phyloP scores from a whole-genome alignment of 768 basidiomycete species.

The Lepiota venenata region DNA sequence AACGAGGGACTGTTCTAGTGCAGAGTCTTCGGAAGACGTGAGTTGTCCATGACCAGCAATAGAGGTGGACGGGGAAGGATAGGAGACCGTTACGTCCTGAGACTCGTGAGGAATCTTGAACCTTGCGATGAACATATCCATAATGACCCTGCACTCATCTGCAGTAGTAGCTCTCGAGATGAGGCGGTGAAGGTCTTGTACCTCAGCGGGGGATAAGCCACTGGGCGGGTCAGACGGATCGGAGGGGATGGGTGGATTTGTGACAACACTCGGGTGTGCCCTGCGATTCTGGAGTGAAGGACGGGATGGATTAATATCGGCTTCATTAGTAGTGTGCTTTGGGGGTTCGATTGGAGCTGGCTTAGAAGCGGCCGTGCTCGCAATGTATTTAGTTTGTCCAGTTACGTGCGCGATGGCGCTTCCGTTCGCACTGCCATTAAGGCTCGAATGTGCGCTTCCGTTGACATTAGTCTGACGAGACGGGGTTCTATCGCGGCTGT shows the following conservation, averaged over 20 bases:
- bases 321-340: neutral
- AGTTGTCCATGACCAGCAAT: constrained; percentile 20
- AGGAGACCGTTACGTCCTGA: constrained; percentile 26
- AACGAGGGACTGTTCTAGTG: constrained; percentile 48
- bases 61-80: constrained; percentile 33
- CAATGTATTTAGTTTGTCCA: constrained; percentile 1
- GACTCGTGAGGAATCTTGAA: constrained; percentile 39
- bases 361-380: constrained; percentile 13
- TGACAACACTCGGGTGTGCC: neutral
- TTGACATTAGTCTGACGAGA: constrained; percentile 13
- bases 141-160: constrained; percentile 81
- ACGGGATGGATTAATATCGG: neutral
- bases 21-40: constrained; percentile 21
- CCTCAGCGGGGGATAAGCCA: constrained; percentile 39
- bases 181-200: constrained; percentile 65
- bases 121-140: constrained; percentile 77
- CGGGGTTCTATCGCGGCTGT: constrained; percentile 11
- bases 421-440: constrained; percentile 15
- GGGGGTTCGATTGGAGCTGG: neutral
- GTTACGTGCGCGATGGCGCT: neutral
- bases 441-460: constrained; percentile 4
- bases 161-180: constrained; percentile 67
- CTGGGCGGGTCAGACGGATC: constrained; percentile 4
- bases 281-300: neutral
- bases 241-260: constrained; percentile 12